Base-by-base conservation (phyloP, 345 rosid genomes). In the Populus ilicifolia region DNA sequence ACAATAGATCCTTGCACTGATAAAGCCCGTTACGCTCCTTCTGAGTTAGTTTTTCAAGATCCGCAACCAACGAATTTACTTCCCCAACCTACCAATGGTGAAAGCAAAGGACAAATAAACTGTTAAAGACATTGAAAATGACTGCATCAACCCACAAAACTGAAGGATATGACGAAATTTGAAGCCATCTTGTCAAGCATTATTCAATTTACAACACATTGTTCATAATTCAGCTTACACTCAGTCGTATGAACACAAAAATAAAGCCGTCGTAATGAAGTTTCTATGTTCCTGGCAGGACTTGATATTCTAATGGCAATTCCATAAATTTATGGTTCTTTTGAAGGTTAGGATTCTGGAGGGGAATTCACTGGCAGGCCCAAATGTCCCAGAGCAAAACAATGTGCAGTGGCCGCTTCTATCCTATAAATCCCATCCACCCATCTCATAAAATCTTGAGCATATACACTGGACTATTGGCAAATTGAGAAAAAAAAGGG, bases 21-120 rank as follows among this genome's bases (percentile, higher is more conserved):
- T 86, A 81, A 59, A 95, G 92, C 86, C 86, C 72, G 39, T 83
- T 86, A 62, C 78, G 82, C 84, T 92, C 98, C 77, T 85, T 90
- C 41, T 83, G 79, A 69, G 87, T 84, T 56, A 84, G 72, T 73
- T 73, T 83, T 25, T 76, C 76, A 39, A 95, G 92, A 84, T 95
- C 96, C 63, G 63, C 75, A 67, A 87, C 86, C 72, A 89, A 80
- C 78, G 85, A 64, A 62, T 88, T 86, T 9, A 87, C 83, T 23
- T 80, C 82, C 25, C 83, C 91, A 56, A 87, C 93, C 99, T 93
- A 85, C 69, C 73, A 81, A 75, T 6, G 66, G 39, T 29, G 29
- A 36, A 33, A n/a, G 63, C 21, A 36, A 4, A 1, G 38, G 13
- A 72, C 16, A 69, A 29, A 44, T n/a, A 78, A 25, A n/a, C 17